These are phyloP conservation scores for Basipetospora chlamydospora DNA, from an alignment of 2,329 filamentous ascomycete species.

Conservation along the genomic window DNA sequence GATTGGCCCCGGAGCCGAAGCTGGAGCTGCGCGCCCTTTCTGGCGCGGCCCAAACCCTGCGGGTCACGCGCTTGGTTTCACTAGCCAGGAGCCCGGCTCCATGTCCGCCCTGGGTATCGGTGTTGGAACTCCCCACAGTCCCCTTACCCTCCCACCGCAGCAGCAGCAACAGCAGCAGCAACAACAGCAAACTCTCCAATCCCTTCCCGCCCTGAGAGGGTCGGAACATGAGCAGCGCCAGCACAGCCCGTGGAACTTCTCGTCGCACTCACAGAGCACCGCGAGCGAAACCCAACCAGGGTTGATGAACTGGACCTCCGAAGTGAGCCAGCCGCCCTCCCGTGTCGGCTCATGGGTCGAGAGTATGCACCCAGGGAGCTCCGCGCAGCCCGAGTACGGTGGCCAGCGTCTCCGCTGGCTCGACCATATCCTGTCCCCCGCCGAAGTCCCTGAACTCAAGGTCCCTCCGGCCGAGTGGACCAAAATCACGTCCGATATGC, in stretches of 20 bases:
- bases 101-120: constrained; percentile 18
- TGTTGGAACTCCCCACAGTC: constrained; percentile 7
- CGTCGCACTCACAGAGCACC: constrained; percentile 23
- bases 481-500: constrained; percentile 38
- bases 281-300: constrained; percentile 32
- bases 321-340: constrained; percentile 24
- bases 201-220: not conserved
- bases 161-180: not conserved
- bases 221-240: constrained; percentile 13
- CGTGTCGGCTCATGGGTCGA: constrained; percentile 37
- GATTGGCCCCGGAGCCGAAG: no score
- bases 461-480: constrained; percentile 41
- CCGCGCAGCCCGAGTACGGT: constrained; percentile 14
- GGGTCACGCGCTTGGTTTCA: constrained; percentile 17
- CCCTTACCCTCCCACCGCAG: not conserved
- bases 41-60: no score
- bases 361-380: constrained; percentile 19
- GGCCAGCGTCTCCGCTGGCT: constrained; percentile 25
- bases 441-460: constrained; percentile 27
- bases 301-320: constrained; percentile 29
- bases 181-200: no score
- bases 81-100: constrained; percentile 13
- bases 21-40: no score
- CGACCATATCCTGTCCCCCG: constrained; percentile 33
- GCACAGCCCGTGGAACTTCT: constrained; percentile 34